Percentiles rank a stretch among this genome's conserved stretches.
These are phyloP conservation scores for Irpex lacteus DNA, from an alignment of 1,284 basidiomycete genomes.

Conservation along the genomic window DNA sequence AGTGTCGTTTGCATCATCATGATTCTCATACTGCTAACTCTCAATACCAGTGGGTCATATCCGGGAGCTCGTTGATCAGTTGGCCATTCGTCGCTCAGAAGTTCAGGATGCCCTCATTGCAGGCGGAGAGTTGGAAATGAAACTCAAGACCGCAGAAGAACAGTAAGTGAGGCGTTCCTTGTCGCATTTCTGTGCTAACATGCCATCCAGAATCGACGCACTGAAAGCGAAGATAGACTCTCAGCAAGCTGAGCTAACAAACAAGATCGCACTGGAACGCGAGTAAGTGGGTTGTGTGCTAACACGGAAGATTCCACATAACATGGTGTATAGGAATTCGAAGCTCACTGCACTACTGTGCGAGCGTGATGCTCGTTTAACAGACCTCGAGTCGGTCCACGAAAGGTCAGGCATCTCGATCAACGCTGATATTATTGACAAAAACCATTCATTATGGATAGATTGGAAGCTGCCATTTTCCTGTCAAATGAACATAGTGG, in stretches of 20 bases:
- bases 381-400: conserved; percentile 11
- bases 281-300: conserved; percentile 15
- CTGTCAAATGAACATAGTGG: conserved; percentile 1
- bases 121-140: conserved; percentile 19
- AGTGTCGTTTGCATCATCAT: not conserved
- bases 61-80: conserved; percentile 12
- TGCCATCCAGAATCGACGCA: conserved; percentile 13
- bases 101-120: conserved; percentile 18
- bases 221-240: conserved; percentile 13
- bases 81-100: conserved; percentile 20
- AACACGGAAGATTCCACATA: not conserved
- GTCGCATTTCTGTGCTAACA: not conserved
- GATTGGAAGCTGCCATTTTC: conserved; percentile 2
- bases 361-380: conserved; percentile 15
- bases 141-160: conserved; percentile 18
- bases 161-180: conserved; percentile 17
- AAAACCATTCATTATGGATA: not conserved
- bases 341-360: conserved; percentile 10
- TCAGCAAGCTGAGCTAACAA: conserved; percentile 21
- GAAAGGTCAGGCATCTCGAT: conserved; percentile 13
- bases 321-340: conserved; percentile 1
- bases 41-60: conserved; percentile 18
- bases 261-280: conserved; percentile 11
- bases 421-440: not conserved
- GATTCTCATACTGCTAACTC: not conserved